These are phyloP conservation scores for Debaryomycetaceae sp. DNA, from an alignment of 1,139 yeast genomes.

Conservation along the genomic window DNA sequence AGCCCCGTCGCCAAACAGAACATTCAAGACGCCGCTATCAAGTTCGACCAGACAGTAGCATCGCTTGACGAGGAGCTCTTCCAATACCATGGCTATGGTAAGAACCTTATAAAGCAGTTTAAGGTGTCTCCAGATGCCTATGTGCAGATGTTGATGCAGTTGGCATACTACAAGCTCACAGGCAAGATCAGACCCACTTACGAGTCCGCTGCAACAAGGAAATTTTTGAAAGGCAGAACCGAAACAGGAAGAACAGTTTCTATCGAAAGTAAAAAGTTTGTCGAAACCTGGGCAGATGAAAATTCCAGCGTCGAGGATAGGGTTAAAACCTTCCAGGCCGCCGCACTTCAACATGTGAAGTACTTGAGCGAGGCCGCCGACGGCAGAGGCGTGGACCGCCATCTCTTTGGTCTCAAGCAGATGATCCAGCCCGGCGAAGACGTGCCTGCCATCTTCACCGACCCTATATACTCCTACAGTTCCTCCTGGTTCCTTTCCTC, in stretches of 20 bases:
- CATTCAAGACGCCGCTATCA: slow-evolving; percentile 53
- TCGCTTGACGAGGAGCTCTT: slow-evolving; percentile 61
- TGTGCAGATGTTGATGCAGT: slow-evolving; percentile 71
- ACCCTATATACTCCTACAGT: slow-evolving; percentile 74
- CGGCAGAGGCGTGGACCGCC: slow-evolving; percentile 93
- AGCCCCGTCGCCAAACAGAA: slow-evolving; percentile 49
- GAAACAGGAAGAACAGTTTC: slow-evolving; percentile 92
- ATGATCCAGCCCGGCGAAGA: slow-evolving; percentile 58
- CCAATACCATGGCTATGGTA: slow-evolving; percentile 73
- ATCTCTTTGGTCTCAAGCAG: slow-evolving; percentile 83
- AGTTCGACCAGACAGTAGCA: slow-evolving; percentile 50
- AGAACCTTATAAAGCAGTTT: slow-evolving; percentile 62
- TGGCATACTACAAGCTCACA: slow-evolving; percentile 74
- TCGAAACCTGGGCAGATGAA: slow-evolving; percentile 70
- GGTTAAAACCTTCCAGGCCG: slow-evolving; percentile 66
- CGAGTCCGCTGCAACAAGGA: slow-evolving; percentile 94
- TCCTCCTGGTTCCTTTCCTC: slow-evolving; percentile 84
- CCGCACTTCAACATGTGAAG: slow-evolving; percentile 70
- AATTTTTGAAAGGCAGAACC: slow-evolving; percentile 88
- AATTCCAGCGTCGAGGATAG: slow-evolving; percentile 54
- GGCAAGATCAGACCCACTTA: slow-evolving; percentile 88
- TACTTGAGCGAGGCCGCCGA: slow-evolving; percentile 77
- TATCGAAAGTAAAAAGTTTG: slow-evolving; percentile 68
- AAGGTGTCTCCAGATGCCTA: slow-evolving; percentile 77
- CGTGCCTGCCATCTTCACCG: slow-evolving; percentile 69